Evolutionary conservation across 2,329 filamentous ascomycete species (phyloP), one percentile per base, ranked within the genome.

Genomic region (Pseudogymnoascus destructans): DNA sequence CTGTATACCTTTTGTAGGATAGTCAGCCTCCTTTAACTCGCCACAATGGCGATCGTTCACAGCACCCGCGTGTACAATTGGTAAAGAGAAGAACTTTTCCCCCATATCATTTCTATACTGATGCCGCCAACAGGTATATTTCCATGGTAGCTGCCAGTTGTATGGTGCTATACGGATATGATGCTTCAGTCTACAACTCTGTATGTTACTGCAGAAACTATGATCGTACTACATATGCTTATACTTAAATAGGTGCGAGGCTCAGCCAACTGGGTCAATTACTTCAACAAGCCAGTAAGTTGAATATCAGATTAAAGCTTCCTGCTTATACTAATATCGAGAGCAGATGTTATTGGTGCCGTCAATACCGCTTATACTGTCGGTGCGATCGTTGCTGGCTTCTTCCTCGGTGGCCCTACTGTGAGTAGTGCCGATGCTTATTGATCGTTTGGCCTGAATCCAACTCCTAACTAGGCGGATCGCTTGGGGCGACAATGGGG

Each of bases 91-190:
- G 42, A 52, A 30, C 46, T 6, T 17, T 6, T 17, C 25, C 46
- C n/a, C 46, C 11, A 15, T 30, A 52, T 17, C 9, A 30, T 2
- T 30, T 52, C 46, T 52, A 52, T 52, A 17, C 42, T 52, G 46
- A 52, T 8, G 46, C 25, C 46, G 25, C 9, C 46, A 30, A 52
- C 9, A 79, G 81, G 81, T 86, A 84, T 73, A 81, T 85, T 63
- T 84, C 82, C 60, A 74, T 86, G 56, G 80, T 87, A 63, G 84
- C 84, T 59, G 84, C 85, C 66, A 81, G 82, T 69, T 87, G 82
- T 69, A 87, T 87, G 85, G 82, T 87, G 19, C 75, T 88, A 46
- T 87, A 87, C 68, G 85, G 85, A 59, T 87, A 87, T 68, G 85
- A 87, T 75, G 83, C 84, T 1, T 85, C 82, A 35, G 84, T 86